Evolutionary conservation across 805 yeast species (phyloP), one percentile per base, ranked within the genome.

Genomic region (Zygosaccharomyces bisporus): DNA sequence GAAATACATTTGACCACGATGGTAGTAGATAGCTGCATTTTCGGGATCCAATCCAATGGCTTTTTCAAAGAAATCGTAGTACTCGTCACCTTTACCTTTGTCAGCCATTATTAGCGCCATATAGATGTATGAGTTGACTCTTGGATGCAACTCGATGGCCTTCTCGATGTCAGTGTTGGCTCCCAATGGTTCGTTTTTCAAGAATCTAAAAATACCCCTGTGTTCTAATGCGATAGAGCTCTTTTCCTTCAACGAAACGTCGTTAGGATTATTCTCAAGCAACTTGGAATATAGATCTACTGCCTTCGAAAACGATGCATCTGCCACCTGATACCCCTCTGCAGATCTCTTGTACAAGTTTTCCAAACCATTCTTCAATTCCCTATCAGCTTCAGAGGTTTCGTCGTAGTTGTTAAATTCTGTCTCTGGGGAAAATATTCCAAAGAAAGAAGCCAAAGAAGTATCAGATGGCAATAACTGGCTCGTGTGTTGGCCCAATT

Each of bases 1-100:
- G 71, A 90, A 91, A 66, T 76, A 79, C 63, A 90, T 75, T 77
- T 93, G 99, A 55, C 95, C 99, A 64, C 84, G 81, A 70, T 93
- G 99, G 74, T 93, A 93, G 73, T 82, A 86, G 54, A 84, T 78
- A 61, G 93, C 96, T 25, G 93, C 81, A 58, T 81, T 79, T 18
- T 77, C 69, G 39, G 91, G 79, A 60, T 86, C 82, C 50, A 84
- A 61, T 47, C 73, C 70, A 48, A 80, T 72, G 16, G 97, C 98
- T 43, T 73, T 69, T 41, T 79, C 77, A 60, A 93, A 89, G 67
- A 82, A 85, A 37, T 69, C 66, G 60, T 86, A 81, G 65, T 86
- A 90, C 43, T 70, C 69, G 39, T 72, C 69, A 39, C 95, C 81
- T 50, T 77, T 83, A 49, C 83, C 81, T 56, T 77, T 77, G 70